Base-by-base conservation (phyloP, 2,329 filamentous ascomycete species). In the Zalaria obscura region DNA sequence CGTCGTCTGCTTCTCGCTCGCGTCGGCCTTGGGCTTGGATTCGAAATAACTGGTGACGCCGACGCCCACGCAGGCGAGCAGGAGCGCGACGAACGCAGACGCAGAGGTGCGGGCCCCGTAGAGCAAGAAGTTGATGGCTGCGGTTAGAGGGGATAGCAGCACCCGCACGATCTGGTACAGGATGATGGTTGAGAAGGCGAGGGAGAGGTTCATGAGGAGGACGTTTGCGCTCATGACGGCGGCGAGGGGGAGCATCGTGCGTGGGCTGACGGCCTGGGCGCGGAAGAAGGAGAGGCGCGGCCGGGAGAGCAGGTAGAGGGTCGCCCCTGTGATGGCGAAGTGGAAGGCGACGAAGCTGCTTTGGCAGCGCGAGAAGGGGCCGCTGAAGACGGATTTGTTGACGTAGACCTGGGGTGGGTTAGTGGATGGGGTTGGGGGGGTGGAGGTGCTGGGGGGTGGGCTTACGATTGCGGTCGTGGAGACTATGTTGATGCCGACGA, bases 101-200 rank as follows among this genome's bases (percentile, higher is more conserved):
- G 57, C 57, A 5, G 78, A 75, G 7, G 82, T 66, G 0, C 64
- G 71, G 26, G 70, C 63, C 47, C 65, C 59, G 59, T 80, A 79
- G 28, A 82, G 62, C 25, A 76, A 54, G 50, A 66, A 78, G 58
- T 82, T 81, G 66, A 83, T 74, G 10, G 73, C 56, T 4, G 76
- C 78, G 18, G 80, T 76, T 35, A 67, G 69, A 3, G 79, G 79
- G 1, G 78, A 82, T 27, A 82, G 67, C 8, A 82, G 64, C 44
- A 82, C 78, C 25, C 78, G 72, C 4, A 75, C 76, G 38, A 82
- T 72, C 56, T 83, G 78, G 57, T 82, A 83, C 56, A 83, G 82
- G 35, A 76, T 78, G 35, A 83, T 73, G 39, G 72, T 73, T 25
- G 77, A 81, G 56, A 75, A 80, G 27, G 78, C 77, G 35, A 83